A percentile compares a stretch with the other conserved stretches of the same genome.
Conservation (phyloP, 2,329 filamentous ascomycete genomes). For the Neofusicoccum laricinum region DNA sequence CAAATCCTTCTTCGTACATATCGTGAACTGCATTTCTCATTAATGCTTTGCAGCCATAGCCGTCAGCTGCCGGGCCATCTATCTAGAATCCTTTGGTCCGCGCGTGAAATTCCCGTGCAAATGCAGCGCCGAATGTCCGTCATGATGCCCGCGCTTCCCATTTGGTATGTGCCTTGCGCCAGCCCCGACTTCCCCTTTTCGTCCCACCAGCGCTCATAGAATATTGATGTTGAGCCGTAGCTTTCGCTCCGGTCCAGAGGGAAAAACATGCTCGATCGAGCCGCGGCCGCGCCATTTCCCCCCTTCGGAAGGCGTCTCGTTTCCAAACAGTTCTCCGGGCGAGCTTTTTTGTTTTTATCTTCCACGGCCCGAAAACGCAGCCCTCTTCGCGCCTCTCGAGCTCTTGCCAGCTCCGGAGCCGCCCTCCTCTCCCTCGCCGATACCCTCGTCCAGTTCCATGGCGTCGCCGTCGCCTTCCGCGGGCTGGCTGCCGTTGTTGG, state of each 20-base stretch:
- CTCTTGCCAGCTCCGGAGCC: constrained; percentile 13
- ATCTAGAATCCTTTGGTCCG: background rate
- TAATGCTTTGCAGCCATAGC: background rate
- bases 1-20: no score
- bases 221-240: no score
- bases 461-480: constrained; percentile 27
- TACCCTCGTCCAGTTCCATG: constrained; percentile 36
- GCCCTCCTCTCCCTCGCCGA: constrained; percentile 21
- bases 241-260: no score
- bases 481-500: constrained; percentile 20
- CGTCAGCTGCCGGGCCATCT: background rate
- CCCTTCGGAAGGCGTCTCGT: no score
- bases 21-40: background rate
- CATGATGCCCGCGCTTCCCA: background rate
- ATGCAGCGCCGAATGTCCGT: background rate
- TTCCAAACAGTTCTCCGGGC: no score
- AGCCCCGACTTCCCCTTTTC: no score
- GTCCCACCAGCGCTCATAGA: no score
- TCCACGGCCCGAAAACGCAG: background rate
- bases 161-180: no score
- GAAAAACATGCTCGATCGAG: no score
- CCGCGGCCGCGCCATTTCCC: no score
- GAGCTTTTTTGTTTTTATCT: background rate
- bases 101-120: background rate
- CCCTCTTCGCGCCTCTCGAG: background rate